Percentiles rank a stretch among this genome's conserved stretches.
Conservation (phyloP, 257 asterid genomes). For the Solanum neorickii region DNA sequence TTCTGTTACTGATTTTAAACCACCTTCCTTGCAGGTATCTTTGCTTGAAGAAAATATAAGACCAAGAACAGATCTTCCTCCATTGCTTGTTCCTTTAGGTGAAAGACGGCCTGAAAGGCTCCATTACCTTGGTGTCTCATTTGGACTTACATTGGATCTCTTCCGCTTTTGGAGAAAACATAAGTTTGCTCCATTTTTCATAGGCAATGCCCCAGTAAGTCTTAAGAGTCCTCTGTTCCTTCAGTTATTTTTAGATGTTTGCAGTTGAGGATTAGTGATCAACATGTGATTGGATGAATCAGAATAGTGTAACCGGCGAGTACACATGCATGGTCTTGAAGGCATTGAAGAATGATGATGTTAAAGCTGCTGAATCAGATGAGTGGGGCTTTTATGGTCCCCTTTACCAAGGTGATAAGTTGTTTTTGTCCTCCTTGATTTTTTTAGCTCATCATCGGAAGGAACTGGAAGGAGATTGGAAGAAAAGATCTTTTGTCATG, state of each 20-base stretch:
- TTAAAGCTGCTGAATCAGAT: conserved; percentile 50
- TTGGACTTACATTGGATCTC: conserved; percentile 86
- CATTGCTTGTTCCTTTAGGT: conserved; percentile 73
- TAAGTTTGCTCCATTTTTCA: conserved; percentile 82
- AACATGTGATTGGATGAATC: conserved; percentile 12
- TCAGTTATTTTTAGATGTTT: neutral
- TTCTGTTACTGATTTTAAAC: neutral
- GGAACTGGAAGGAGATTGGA: neutral
- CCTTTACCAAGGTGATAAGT: conserved; percentile 44
- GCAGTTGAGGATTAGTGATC: neutral
- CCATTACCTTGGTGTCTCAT: conserved; percentile 88
- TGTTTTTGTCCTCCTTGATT: neutral
- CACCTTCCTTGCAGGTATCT: conserved; percentile 43
- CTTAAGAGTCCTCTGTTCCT: neutral
- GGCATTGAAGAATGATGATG: conserved; percentile 67
- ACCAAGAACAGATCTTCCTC: conserved; percentile 76
- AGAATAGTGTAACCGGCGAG: conserved; percentile 83
- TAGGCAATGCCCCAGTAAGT: conserved; percentile 63
- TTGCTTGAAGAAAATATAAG: conserved; percentile 72
- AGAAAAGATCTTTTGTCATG: neutral
- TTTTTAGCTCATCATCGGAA: neutral
- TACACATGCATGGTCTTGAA: conserved; percentile 84
- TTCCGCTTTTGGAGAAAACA: conserved; percentile 92
- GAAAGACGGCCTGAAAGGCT: conserved; percentile 85
- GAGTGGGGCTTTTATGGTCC: conserved; percentile 65